Evolutionary conservation across 768 basidiomycete species (phyloP).

Genomic region (Tulasnella sp.): DNA sequence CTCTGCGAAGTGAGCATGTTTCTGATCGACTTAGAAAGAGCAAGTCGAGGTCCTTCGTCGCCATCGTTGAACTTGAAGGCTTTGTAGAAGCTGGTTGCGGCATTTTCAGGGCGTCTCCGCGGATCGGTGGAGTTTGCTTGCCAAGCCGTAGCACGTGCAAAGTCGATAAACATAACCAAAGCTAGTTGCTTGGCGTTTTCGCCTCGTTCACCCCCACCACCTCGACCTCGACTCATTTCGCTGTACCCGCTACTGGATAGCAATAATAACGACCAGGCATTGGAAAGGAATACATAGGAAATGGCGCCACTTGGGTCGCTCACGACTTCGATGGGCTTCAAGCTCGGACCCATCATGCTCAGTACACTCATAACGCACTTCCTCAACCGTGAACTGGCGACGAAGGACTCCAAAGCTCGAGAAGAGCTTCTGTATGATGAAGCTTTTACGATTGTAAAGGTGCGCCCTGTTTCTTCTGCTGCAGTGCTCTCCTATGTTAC

Average conservation of each 20-base stretch:
- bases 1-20: neutral
- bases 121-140: neutral
- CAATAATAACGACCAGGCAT: neutral
- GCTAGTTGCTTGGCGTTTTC: neutral
- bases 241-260: neutral
- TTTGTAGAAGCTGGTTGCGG: neutral
- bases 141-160: neutral
- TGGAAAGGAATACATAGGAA: neutral
- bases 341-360: conserved; percentile 21
- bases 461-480: neutral
- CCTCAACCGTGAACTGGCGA: conserved; percentile 26
- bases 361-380: conserved; percentile 33
- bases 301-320: neutral
- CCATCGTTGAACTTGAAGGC: too few species aligned
- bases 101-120: neutral
- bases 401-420: conserved; percentile 30
- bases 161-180: neutral
- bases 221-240: neutral
- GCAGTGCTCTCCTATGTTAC: neutral
- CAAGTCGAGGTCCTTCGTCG: too few species aligned
- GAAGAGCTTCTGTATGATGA: conserved; percentile 35
- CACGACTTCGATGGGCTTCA: conserved; percentile 15
- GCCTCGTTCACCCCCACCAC: neutral
- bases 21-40: too few species aligned
- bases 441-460: conserved; percentile 21